These are phyloP conservation scores for Hygrocybe punicea DNA, from an alignment of 768 basidiomycete species.

Conservation along the genomic window DNA sequence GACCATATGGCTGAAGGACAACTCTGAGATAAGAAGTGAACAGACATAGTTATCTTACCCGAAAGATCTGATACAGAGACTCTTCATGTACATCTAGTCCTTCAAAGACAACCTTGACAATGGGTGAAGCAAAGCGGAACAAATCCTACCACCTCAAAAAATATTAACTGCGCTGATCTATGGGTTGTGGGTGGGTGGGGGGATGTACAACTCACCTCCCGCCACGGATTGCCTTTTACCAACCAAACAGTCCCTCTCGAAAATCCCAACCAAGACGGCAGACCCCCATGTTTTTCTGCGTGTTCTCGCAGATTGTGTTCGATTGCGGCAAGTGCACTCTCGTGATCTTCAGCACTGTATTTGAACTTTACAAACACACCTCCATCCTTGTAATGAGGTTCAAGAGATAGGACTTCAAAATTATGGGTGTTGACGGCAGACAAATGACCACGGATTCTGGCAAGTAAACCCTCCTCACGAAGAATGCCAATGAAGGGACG, in stretches of 20 bases:
- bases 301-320: conserved; percentile 46
- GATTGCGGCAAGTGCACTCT: conserved; percentile 43
- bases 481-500: conserved; percentile 62
- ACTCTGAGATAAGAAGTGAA: too few relatives aligned
- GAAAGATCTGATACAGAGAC: conserved; percentile 67
- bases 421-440: conserved; percentile 49
- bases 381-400: conserved; percentile 75
- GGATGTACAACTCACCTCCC: conserved; percentile 52
- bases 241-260: conserved; percentile 58
- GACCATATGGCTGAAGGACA: conserved; percentile 70
- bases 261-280: conserved; percentile 62
- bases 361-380: conserved; percentile 79
- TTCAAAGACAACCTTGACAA: conserved; percentile 78
- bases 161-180: too few relatives aligned
- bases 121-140: conserved; percentile 70
- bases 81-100: conserved; percentile 87
- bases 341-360: conserved; percentile 43
- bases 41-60: too few relatives aligned
- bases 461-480: conserved; percentile 57
- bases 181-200: neutral
- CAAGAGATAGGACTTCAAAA: conserved; percentile 60
- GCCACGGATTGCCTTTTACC: conserved; percentile 77
- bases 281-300: conserved; percentile 47
- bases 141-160: conserved; percentile 58
- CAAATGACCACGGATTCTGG: conserved; percentile 45